These are phyloP conservation scores for Lactifluus subvellereus DNA, from an alignment of 768 basidiomycete genomes.

Conservation along the genomic window DNA sequence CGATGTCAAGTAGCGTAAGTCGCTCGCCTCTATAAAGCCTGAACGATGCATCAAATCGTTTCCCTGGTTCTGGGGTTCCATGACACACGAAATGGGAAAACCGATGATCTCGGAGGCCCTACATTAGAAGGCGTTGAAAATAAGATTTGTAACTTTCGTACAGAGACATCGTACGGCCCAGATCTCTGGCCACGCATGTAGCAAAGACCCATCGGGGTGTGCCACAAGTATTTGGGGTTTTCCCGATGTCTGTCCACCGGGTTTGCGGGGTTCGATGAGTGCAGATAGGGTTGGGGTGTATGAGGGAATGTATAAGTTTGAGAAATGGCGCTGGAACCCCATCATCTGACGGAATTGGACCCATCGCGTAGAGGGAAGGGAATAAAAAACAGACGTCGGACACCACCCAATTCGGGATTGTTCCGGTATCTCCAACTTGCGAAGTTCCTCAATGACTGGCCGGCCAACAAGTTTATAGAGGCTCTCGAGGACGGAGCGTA, in stretches of 20 bases:
- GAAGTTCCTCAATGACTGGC: constrained; percentile 3
- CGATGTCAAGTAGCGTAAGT: constrained; percentile 5
- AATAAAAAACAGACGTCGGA: constrained; percentile 12
- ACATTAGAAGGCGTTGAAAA: not conserved
- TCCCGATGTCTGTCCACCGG: not conserved
- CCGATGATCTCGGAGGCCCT: not conserved
- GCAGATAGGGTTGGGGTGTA: constrained; percentile 16
- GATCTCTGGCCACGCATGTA: not conserved
- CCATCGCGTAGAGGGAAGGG: constrained; percentile 15
- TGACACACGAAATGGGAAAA: constrained; percentile 15
- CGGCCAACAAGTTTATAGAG: constrained; percentile 11
- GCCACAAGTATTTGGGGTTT: not conserved
- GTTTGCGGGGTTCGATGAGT: constrained; percentile 2
- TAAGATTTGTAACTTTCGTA: not conserved
- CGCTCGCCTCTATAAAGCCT: not conserved
- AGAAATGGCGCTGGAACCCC: not conserved
- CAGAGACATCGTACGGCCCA: not conserved
- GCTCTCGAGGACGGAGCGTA: not conserved
- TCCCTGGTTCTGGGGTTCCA: constrained; percentile 1
- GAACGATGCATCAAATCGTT: constrained; percentile 7
- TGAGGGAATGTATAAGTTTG: constrained; percentile 14
- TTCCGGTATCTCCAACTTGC: not conserved
- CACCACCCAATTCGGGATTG: constrained; percentile 21
- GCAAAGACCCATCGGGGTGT: not conserved
- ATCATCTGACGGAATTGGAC: not conserved